A percentile compares a stretch with the other conserved stretches of the same genome.
These are phyloP conservation scores for Mycena venus DNA, from an alignment of 768 basidiomycete genomes.

Conservation along the genomic window DNA sequence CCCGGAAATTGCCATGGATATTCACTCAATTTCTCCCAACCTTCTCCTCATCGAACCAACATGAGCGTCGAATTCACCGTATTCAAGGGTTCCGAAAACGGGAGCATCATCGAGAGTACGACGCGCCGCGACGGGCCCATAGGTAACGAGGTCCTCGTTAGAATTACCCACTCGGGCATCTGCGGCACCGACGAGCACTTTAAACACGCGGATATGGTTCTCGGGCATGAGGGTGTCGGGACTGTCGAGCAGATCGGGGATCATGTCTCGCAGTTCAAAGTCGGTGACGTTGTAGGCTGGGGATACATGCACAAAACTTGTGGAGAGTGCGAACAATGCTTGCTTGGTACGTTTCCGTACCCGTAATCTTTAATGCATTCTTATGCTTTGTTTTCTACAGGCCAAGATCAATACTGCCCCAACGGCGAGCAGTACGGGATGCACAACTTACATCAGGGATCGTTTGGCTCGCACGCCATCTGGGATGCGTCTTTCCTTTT, in stretches of 20 bases:
- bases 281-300: too few relatives aligned
- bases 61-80: too few relatives aligned
- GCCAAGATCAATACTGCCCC: too few relatives aligned
- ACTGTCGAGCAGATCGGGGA: too few relatives aligned
- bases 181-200: too few relatives aligned
- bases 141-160: constrained; percentile 26
- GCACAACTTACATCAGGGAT: neutral
- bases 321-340: too few relatives aligned
- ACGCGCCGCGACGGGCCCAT: neutral
- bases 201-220: too few relatives aligned
- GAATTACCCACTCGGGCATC: constrained; percentile 37
- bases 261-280: too few relatives aligned
- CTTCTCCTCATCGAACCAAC: neutral
- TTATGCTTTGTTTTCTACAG: neutral
- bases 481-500: neutral
- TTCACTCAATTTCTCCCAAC: neutral
- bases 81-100: neutral
- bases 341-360: too few relatives aligned
- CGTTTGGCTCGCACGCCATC: neutral
- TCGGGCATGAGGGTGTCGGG: too few relatives aligned
- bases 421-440: neutral
- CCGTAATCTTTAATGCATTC: neutral
- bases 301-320: too few relatives aligned
- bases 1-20: neutral
- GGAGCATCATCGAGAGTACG: constrained; percentile 15